Evolutionary conservation across 2,329 filamentous ascomycete species (phyloP).

Genomic region (Sclerotinia spermophila): DNA sequence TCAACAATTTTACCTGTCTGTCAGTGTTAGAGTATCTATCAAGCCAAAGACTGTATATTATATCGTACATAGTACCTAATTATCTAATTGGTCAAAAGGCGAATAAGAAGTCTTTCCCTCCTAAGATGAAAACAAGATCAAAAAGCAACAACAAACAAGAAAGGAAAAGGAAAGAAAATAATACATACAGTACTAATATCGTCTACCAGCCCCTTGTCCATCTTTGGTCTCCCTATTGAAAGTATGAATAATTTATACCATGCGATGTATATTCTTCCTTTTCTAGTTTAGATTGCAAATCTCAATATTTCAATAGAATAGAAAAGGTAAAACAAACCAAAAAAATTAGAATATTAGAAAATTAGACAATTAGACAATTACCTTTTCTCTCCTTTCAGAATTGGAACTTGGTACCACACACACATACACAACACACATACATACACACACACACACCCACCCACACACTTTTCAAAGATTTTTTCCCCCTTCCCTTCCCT

Average conservation of each 20-base stretch:
- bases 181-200: neutral
- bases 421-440: too few species aligned
- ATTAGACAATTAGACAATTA: neutral
- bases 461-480: slow-evolving; percentile 2
- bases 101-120: neutral
- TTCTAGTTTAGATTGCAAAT: neutral
- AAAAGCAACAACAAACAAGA: neutral
- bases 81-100: neutral
- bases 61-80: neutral
- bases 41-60: too few species aligned
- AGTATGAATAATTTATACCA: too few species aligned
- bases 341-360: neutral
- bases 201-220: neutral
- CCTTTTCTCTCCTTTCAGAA: neutral
- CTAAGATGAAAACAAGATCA: neutral
- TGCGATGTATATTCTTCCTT: neutral
- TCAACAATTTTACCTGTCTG: neutral
- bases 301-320: neutral
- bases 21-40: neutral
- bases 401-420: neutral
- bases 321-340: too few species aligned
- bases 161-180: neutral
- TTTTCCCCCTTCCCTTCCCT: neutral
- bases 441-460: too few species aligned
- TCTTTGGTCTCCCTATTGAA: neutral